Evolutionary conservation across 2,329 filamentous ascomycete genomes (phyloP), one percentile per base, ranked within the genome.

Genomic region (Diaporthe citri): DNA sequence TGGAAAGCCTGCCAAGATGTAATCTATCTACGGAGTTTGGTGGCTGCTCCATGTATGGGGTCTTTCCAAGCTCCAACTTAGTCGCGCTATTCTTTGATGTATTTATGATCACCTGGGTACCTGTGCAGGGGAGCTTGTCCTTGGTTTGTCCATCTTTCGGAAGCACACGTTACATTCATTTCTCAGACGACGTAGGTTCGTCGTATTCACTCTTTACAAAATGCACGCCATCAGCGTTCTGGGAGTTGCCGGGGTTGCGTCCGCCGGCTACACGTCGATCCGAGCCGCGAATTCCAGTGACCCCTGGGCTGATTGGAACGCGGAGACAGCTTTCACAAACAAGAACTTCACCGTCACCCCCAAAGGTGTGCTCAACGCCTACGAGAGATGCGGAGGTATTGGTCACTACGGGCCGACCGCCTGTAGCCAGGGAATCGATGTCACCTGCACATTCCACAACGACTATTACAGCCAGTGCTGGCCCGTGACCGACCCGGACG

Each of bases 311-410:
- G 59, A 31, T 22, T 64, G 59, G 59, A 64, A 64, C 1, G 17
- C 46, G 39, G 59, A 64, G 39, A 64, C 59, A 1, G 59, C 59
- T 2, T 46, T 46, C 39, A 46, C 59, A 0, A 64, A 13, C n/a
- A 46, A 46, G 15, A 64, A 64, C 13, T 64, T 46, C 25, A 64
- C 59, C 6, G 36, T 43, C 25, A 64, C 59, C 25, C 59, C 59
- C 1, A 43, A 64, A 22, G 59, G 59, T 15, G 59, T 64, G 59
- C 59, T 46, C 10, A 34, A 46, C 5, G 2, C 41, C 25, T 48
- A 64, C 60, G 60, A 64, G 39, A 34, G 60, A 31, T 64, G 60
- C 17, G 60, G 41, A 31, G 60, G 60, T 13, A 64, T 64, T 17
- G 60, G 60, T 12, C 60, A 64, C 41, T 46, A 64, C 20, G 41